phyloP scores from a whole-genome alignment of 352 stramenopile genomes.

The Thraustotheca clavata region DNA sequence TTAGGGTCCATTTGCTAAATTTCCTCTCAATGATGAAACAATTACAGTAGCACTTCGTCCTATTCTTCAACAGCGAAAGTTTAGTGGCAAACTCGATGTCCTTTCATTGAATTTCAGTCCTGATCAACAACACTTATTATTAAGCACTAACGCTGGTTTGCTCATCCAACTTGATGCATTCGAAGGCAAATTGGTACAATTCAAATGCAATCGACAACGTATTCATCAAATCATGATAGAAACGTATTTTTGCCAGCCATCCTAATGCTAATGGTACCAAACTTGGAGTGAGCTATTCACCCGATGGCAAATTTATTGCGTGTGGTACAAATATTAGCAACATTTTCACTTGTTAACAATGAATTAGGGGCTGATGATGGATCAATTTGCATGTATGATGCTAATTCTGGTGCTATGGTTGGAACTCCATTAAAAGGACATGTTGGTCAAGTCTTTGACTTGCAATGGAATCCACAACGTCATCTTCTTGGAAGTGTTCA shows the following conservation, averaged over 20 bases:
- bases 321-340: too few species aligned
- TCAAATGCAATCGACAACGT: conserved; percentile 22
- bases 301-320: conserved; percentile 65
- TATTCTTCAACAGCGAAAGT: conserved; percentile 47
- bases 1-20: conserved; percentile 77
- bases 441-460: conserved; percentile 46
- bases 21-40: conserved; percentile 71
- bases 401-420: conserved; percentile 45
- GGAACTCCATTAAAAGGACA: conserved; percentile 49
- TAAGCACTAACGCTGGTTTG: conserved; percentile 71
- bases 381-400: conserved; percentile 59
- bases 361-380: conserved; percentile 53
- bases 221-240: not conserved
- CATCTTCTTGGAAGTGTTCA: conserved; percentile 64
- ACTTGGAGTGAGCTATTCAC: conserved; percentile 57
- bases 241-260: conserved; percentile 19
- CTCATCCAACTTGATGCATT: conserved; percentile 81
- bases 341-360: too few species aligned
- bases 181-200: conserved; percentile 68
- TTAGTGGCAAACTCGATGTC: conserved; percentile 55
- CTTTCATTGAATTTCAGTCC: conserved; percentile 78
- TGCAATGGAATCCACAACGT: conserved; percentile 82
- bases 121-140: conserved; percentile 73
- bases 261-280: conserved; percentile 24
- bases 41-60: conserved; percentile 52